Percentiles rank a stretch among this genome's conserved stretches.
Evolutionary conservation across 441 rosid genomes (phyloP).

Genomic region (Macaranga tanarius): DNA sequence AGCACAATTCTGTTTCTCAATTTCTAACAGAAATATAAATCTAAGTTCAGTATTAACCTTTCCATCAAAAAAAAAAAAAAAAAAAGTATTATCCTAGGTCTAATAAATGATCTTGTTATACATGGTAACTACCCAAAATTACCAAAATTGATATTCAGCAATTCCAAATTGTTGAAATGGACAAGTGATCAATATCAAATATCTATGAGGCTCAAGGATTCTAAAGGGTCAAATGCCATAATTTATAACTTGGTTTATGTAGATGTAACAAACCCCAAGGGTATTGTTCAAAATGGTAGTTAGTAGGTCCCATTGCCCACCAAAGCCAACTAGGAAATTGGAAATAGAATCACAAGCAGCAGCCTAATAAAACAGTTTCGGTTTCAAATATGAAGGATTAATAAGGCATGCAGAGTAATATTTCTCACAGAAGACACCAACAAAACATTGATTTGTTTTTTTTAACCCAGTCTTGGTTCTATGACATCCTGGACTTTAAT

Average conservation of each 20-base stretch:
- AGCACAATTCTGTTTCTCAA: not conserved
- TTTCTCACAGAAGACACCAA: not conserved
- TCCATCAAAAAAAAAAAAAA: too few relatives aligned
- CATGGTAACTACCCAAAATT: conserved; percentile 1
- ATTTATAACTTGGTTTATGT: not conserved
- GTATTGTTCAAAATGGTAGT: not conserved
- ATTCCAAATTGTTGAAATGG: not conserved
- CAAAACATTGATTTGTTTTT: not conserved
- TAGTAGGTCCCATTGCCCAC: not conserved
- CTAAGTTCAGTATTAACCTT: too few relatives aligned
- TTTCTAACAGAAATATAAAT: not conserved
- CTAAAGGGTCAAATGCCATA: conserved; percentile 1
- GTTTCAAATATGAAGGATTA: not conserved
- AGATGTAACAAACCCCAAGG: not conserved
- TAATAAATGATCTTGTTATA: not conserved
- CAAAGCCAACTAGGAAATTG: not conserved
- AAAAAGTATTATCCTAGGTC: not conserved
- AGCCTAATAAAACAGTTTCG: not conserved
- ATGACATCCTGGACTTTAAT: not conserved
- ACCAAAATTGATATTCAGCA: not conserved
- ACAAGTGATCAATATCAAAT: conserved; percentile 2
- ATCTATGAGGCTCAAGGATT: not conserved
- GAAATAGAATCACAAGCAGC: not conserved
- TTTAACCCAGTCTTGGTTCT: not conserved
- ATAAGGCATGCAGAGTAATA: not conserved